phyloP scores from a whole-genome alignment of 441 rosid species.

The Lepidium campestre region DNA sequence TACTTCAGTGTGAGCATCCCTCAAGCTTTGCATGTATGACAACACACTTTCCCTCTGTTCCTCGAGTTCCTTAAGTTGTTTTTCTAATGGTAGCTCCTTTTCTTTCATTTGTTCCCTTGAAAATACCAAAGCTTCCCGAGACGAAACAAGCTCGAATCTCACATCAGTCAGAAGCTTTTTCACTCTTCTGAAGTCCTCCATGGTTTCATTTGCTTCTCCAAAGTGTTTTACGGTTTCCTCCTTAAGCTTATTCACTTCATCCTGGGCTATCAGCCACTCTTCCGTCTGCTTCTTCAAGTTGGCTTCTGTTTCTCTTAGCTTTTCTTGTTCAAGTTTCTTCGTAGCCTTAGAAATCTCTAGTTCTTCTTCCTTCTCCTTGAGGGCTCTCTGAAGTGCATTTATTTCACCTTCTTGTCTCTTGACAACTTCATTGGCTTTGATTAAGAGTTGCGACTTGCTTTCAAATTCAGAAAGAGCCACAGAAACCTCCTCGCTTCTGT shows the following conservation, averaged over 20 bases:
- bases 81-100: constrained; percentile 45
- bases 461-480: constrained; percentile 39
- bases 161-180: constrained; percentile 64
- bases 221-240: constrained; percentile 35
- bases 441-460: constrained; percentile 49
- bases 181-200: constrained; percentile 63
- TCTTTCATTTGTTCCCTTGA: constrained; percentile 62
- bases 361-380: constrained; percentile 57
- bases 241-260: constrained; percentile 50
- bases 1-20: constrained; percentile 65
- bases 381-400: constrained; percentile 38
- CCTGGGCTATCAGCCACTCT: constrained; percentile 67
- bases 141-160: constrained; percentile 64
- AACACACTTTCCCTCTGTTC: constrained; percentile 54
- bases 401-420: constrained; percentile 61
- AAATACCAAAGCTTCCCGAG: constrained; percentile 57
- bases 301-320: constrained; percentile 48
- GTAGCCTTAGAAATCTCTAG: constrained; percentile 34
- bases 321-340: constrained; percentile 56
- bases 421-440: constrained; percentile 56
- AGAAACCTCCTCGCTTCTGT: constrained; percentile 43
- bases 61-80: constrained; percentile 54
- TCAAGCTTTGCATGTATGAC: constrained; percentile 60
- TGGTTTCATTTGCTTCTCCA: constrained; percentile 47
- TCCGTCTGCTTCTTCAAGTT: constrained; percentile 60